Evolutionary conservation across 768 basidiomycete species (phyloP).

Genomic region (Hebeloma cylindrosporum): DNA sequence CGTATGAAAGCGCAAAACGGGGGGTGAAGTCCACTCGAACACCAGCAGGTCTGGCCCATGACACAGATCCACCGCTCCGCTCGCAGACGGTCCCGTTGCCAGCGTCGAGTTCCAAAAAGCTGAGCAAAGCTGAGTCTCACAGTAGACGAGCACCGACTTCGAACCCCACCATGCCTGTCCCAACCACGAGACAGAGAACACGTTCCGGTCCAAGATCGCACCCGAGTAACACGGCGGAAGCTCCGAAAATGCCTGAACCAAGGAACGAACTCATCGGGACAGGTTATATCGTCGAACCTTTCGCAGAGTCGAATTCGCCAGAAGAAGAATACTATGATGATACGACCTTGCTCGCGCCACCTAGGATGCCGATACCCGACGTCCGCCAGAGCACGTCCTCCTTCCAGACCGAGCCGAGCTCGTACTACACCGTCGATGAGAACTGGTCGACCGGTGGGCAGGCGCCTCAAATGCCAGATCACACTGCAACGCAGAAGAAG

Average conservation of each 20-base stretch:
- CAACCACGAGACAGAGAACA: slow-evolving; percentile 10
- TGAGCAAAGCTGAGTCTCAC: background rate
- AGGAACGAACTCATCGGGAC: slow-evolving; percentile 13
- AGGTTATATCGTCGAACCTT: slow-evolving; percentile 14
- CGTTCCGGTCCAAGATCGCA: slow-evolving; percentile 7
- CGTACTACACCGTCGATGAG: slow-evolving; percentile 21
- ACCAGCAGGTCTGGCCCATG: slow-evolving; percentile 10
- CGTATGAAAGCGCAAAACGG: slow-evolving; percentile 1
- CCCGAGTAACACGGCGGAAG: background rate
- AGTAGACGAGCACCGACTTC: background rate
- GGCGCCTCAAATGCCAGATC: slow-evolving; percentile 16
- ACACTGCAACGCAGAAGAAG: background rate
- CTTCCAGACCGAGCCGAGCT: slow-evolving; percentile 21
- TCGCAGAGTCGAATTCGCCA: slow-evolving; percentile 1
- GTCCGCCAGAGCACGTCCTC: slow-evolving; percentile 19
- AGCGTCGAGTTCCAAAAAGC: background rate
- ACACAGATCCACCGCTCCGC: slow-evolving; percentile 12
- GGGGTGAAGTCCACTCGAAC: slow-evolving; percentile 13
- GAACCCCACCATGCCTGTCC: slow-evolving; percentile 7
- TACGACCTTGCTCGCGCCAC: slow-evolving; percentile 10
- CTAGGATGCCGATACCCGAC: slow-evolving; percentile 9
- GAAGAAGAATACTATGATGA: background rate
- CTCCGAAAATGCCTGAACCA: slow-evolving; percentile 4
- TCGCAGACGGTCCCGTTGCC: slow-evolving; percentile 17
- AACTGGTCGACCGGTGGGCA: slow-evolving; percentile 10